phyloP scores from a whole-genome alignment of 345 rosid species.

The Eucalyptus regnans region DNA sequence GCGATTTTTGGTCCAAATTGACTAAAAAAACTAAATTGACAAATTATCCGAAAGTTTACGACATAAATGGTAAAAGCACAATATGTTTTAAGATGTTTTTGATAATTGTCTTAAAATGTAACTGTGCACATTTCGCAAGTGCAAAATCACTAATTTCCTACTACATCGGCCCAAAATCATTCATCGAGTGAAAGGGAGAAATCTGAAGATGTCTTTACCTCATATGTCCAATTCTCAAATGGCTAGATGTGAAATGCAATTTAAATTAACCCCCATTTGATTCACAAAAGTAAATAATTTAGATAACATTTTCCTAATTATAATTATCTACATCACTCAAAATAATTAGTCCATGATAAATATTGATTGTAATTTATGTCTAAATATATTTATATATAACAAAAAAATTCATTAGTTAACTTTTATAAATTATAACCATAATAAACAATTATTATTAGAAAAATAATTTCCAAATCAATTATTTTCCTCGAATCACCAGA shows the following conservation, averaged over 20 bases:
- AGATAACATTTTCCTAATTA: too few species aligned
- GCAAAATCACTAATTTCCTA: neutral
- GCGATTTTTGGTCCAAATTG: too few species aligned
- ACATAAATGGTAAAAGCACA: fast-evolving
- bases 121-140: neutral
- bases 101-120: neutral
- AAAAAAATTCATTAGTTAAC: neutral
- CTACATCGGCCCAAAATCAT: neutral
- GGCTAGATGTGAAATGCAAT: neutral
- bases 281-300: too few species aligned
- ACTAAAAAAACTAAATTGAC: too few species aligned
- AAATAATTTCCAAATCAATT: neutral
- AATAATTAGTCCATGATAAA: neutral
- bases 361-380: neutral
- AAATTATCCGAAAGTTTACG: fast-evolving
- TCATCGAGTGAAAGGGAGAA: neutral
- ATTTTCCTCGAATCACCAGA: neutral
- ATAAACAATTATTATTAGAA: neutral
- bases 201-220: neutral
- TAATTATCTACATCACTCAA: fast-evolving
- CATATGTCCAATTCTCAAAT: neutral
- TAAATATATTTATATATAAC: neutral
- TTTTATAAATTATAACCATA: neutral
- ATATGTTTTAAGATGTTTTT: neutral
- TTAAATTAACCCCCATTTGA: too few species aligned